Evolutionary conservation across 73 alveolate genomes (phyloP), one percentile per base, ranked within the genome.

Genomic region (Durusdinium trenchii): DNA sequence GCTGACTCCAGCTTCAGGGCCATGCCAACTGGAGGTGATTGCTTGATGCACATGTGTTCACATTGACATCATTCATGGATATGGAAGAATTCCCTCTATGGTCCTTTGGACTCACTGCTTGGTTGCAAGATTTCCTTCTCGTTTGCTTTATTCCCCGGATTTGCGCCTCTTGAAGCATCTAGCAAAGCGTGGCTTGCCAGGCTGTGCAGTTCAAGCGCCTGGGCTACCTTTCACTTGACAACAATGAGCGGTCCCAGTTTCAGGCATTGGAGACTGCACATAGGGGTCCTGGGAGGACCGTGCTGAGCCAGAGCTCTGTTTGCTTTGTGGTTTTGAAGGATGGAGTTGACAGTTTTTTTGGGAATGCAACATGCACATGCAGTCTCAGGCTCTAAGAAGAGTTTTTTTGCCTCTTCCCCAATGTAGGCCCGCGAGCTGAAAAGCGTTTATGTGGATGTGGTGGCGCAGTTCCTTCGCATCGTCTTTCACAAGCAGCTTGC

Each of bases 391-490:
- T n/a, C n/a, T n/a, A n/a, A n/a, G n/a, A n/a, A n/a, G 73, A 60
- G n/a, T 23, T 60, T 32, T 32, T 32, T 23, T 23, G 73, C 73
- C 18, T 1, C 3, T 60, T 40, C 48, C 46, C 85, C 6, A 40
- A 28, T 16, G 60, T 99, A 99, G 99, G 99, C 99, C 40, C 99
- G 99, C 46, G 99, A 99, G 99, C 99, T 99, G 85, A 99, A 99
- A 90, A 99, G 99, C 40, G 97, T 91, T 57, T 91, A 91, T n/a
- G 97, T 91, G 78, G 97, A 91, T 51, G 97, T 91, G 89, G 69
- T 62, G 57, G 89, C 87, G 35, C 97, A 91, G 89, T 91, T 91
- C 60, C 97, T 91, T 36, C 86, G 97, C 28, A 91, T 91, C 78
- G 73, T 91, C 57, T 71, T 91, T 67, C 97, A 91, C 60, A 91